Conservation (phyloP, 495 filamentous ascomycete genomes). For the Aspergillus homomorphus region DNA sequence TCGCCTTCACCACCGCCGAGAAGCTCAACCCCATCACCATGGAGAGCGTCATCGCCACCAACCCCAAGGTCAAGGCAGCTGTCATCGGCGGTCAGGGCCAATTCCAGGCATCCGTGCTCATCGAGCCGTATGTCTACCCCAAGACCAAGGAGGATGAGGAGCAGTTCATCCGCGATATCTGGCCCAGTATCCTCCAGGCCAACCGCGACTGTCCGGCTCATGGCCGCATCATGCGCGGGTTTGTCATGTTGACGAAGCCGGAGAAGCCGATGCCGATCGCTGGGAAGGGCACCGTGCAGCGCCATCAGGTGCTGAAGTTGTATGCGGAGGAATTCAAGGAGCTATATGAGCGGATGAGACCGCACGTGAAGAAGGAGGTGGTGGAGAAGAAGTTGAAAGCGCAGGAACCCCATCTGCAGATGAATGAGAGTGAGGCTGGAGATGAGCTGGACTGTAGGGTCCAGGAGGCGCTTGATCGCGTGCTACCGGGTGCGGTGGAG, state of each 20-base stretch:
- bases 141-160: background rate
- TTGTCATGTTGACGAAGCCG: conserved; percentile 36
- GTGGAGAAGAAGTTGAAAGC: no score
- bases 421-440: no score
- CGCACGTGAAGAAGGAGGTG: no score
- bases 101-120: background rate
- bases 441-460: no score
- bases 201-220: conserved; percentile 40
- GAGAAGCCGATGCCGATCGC: conserved; percentile 39
- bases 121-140: background rate
- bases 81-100: background rate
- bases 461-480: no score
- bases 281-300: conserved; percentile 45
- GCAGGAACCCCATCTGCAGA: no score
- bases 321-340: background rate
- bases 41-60: background rate
- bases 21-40: background rate
- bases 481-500: no score
- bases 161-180: conserved; percentile 30
- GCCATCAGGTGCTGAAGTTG: conserved; percentile 20
- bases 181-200: conserved; percentile 47
- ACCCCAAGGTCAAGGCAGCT: background rate
- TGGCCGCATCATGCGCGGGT: conserved; percentile 38
- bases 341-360: background rate
- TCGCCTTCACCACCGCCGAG: background rate